Percentiles rank a stretch among this genome's conserved stretches.
phyloP scores from a whole-genome alignment of 2,329 filamentous ascomycete species.

The Phyllosticta citribraziliensis region DNA sequence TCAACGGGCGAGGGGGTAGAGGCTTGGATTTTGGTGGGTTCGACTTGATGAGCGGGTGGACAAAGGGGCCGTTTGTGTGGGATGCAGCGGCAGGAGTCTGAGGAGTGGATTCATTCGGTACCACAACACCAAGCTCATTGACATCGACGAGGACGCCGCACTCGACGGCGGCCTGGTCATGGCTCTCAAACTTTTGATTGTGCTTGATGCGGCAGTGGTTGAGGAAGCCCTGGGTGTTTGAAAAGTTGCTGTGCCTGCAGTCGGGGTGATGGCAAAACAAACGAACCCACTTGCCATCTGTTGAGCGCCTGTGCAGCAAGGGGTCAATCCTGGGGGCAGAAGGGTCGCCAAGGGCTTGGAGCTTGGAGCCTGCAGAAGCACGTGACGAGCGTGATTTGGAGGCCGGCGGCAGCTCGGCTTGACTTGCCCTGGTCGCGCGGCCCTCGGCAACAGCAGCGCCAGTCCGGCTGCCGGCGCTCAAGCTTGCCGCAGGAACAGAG shows the following conservation, averaged over 20 bases:
- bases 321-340: slow-evolving; percentile 58
- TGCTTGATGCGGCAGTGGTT: slow-evolving; percentile 98
- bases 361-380: slow-evolving; percentile 40
- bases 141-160: slow-evolving; percentile 76
- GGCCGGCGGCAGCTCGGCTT: slow-evolving; percentile 43
- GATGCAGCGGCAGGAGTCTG: slow-evolving; percentile 4
- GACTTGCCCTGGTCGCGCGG: slow-evolving; percentile 69
- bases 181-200: slow-evolving; percentile 85
- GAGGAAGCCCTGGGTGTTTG: slow-evolving; percentile 96
- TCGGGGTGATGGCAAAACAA: slow-evolving; percentile 63
- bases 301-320: slow-evolving; percentile 71
- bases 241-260: slow-evolving; percentile 84
- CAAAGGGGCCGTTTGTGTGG: slow-evolving; percentile 19
- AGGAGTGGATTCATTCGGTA: slow-evolving; percentile 15
- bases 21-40: slow-evolving; percentile 8
- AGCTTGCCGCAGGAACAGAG: slow-evolving; percentile 29
- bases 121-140: slow-evolving; percentile 38
- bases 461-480: slow-evolving; percentile 25
- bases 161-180: slow-evolving; percentile 83
- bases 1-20: slow-evolving; percentile 8
- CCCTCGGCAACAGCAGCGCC: slow-evolving; percentile 47
- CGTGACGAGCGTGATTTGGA: slow-evolving; percentile 49
- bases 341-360: slow-evolving; percentile 32
- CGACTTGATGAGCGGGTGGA: slow-evolving; percentile 23
- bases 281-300: slow-evolving; percentile 77